Evolutionary conservation across 768 basidiomycete genomes (phyloP), one percentile per base, ranked within the genome.

Genomic region (Inosperma sp.): DNA sequence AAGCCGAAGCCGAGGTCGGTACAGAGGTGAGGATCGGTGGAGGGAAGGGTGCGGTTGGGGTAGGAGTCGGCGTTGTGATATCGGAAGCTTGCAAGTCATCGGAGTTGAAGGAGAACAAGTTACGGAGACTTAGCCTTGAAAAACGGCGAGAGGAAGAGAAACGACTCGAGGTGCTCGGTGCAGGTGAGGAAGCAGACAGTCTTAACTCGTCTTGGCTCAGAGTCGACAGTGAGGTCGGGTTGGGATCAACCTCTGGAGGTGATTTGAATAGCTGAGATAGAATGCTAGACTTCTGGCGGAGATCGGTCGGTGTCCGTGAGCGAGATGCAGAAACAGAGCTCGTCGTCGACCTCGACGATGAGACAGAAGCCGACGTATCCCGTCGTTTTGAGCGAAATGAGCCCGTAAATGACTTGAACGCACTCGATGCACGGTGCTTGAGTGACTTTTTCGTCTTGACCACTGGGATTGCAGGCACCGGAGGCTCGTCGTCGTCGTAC

Each of bases 401-500:
- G 8, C 59, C 59, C 40, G 45, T 57, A 9, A 57, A 53, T 31
- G 61, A 66, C 48, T 39, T 53, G 49, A 56, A 67, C 31, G 58
- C 63, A 57, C 63, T 70, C 27, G 72, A 74, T 5, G 80, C 79
- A 44, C 76, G 72, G 25, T 67, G 67, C 54, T 63, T 74, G 51
- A 81, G 65, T 5, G 76, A 75, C 56, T 65, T 73, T 37, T 74
- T 63, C 29, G 65, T 62, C 58, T 71, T 70, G 27, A 54, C 30
- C n/a, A n/a, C 10, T 64, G 52, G 22, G 63, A 37, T n/a, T 64
- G 46, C 22, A 60, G 44, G 10, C 31, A 50, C 22, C 16, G 31
- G n/a, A 27, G 33, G 34, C 22, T 48, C 10, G 4, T 12, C 14
- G 9, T 2, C 23, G n/a, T 62, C 34, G 36, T 36, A 45, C 16